These are phyloP conservation scores for Cinnamomum micranthum DNA, from an alignment of 164 flowering plant genomes.

Conservation along the genomic window DNA sequence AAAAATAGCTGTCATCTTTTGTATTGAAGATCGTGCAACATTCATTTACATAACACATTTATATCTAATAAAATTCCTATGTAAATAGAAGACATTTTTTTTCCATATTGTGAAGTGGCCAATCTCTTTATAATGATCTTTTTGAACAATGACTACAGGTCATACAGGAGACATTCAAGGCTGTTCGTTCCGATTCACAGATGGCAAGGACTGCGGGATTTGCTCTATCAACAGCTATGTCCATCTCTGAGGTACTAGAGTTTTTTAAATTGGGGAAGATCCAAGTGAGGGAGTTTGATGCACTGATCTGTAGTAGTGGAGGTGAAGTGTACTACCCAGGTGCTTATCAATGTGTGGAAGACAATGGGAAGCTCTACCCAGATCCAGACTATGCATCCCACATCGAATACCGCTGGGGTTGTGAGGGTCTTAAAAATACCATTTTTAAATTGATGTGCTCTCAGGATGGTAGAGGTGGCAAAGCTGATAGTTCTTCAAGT, in stretches of 20 bases:
- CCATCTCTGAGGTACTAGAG: conserved; percentile 47
- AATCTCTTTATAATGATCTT: too few relatives aligned
- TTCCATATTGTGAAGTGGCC: neutral
- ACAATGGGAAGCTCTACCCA: conserved; percentile 48
- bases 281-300: conserved; percentile 72
- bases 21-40: neutral
- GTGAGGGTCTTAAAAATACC: conserved; percentile 75
- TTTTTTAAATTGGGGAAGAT: conserved; percentile 59
- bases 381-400: conserved; percentile 82
- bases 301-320: conserved; percentile 85
- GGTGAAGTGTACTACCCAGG: conserved; percentile 90
- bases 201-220: conserved; percentile 54
- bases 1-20: too few relatives aligned
- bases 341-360: conserved; percentile 21
- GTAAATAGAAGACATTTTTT: too few relatives aligned
- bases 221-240: conserved; percentile 82
- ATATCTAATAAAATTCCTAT: too few relatives aligned
- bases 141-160: conserved; percentile 1
- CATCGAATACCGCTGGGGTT: conserved; percentile 87
- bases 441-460: conserved; percentile 67
- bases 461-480: conserved; percentile 26
- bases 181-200: conserved; percentile 49
- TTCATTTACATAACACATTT: neutral
- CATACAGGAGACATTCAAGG: conserved; percentile 65
- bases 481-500: conserved; percentile 14